Conservation (phyloP, 225 moss, liverwort and hornwort species). For the Rhytidiadelphus loreus region DNA sequence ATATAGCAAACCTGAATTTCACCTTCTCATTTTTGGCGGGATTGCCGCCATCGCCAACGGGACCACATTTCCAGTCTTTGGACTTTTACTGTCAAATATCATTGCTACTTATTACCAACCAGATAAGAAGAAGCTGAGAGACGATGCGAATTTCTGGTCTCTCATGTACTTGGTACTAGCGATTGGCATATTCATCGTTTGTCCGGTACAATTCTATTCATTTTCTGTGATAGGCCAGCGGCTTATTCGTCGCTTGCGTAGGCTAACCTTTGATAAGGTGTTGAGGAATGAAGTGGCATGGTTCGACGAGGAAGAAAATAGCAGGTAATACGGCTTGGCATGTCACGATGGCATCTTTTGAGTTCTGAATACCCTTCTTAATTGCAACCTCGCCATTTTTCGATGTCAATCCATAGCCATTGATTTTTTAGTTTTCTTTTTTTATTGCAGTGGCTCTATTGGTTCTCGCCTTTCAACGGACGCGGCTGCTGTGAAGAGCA, state of each 20-base stretch:
- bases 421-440: neutral
- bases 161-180: slow-evolving; percentile 66
- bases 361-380: neutral
- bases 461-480: slow-evolving; percentile 79
- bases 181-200: slow-evolving; percentile 14
- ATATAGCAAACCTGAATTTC: slow-evolving; percentile 49
- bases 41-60: slow-evolving; percentile 35
- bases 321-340: slow-evolving; percentile 42
- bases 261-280: slow-evolving; percentile 55
- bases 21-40: slow-evolving; percentile 36
- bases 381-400: neutral
- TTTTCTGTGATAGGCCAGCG: slow-evolving; percentile 60
- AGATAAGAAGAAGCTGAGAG: slow-evolving; percentile 32
- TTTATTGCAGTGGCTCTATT: slow-evolving; percentile 64
- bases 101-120: slow-evolving; percentile 44
- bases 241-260: slow-evolving; percentile 63
- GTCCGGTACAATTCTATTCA: slow-evolving; percentile 8
- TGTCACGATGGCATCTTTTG: neutral
- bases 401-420: neutral
- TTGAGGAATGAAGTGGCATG: slow-evolving; percentile 76
- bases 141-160: slow-evolving; percentile 72
- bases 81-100: slow-evolving; percentile 55
- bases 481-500: slow-evolving; percentile 69
- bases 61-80: slow-evolving; percentile 50
- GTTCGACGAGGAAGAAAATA: slow-evolving; percentile 70